A percentile compares a stretch with the other conserved stretches of the same genome.
Conservation (phyloP, 2,329 filamentous ascomycete species). For the Ascochyta rabiei region DNA sequence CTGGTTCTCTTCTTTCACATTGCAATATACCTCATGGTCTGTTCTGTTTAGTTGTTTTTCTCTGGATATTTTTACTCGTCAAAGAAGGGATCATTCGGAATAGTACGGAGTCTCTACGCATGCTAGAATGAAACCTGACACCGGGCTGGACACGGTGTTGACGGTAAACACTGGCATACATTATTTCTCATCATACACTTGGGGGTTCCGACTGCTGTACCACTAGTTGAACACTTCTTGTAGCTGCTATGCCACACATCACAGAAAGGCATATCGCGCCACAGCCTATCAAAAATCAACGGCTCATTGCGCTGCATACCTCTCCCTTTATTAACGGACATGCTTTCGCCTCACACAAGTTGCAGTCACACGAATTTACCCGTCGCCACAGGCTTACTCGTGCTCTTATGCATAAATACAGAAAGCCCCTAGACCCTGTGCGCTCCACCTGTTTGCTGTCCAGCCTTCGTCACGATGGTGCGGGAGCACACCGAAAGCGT, state of each 20-base stretch:
- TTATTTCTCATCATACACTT: conserved; percentile 1
- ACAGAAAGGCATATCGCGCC: conserved; percentile 1
- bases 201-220: conserved; percentile 2
- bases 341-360: background rate
- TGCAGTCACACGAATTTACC: background rate
- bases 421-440: background rate
- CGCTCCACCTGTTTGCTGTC: conserved; percentile 6
- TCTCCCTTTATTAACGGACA: background rate
- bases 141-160: conserved; percentile 39
- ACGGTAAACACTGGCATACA: conserved; percentile 12
- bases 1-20: conserved; percentile 19
- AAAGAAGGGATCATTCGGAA: conserved; percentile 6
- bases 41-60: conserved; percentile 11
- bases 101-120: conserved; percentile 7
- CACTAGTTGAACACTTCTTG: background rate
- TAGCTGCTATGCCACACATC: background rate
- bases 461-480: conserved; percentile 1
- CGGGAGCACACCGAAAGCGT: conserved; percentile 7
- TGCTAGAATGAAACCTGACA: conserved; percentile 35
- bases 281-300: background rate
- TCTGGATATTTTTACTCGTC: conserved; percentile 3
- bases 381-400: background rate
- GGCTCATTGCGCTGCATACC: background rate
- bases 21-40: conserved; percentile 44
- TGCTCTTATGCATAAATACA: background rate